phyloP scores from a whole-genome alignment of 2,329 filamentous ascomycete genomes.

The Aspergillus brunneoviolaceus region DNA sequence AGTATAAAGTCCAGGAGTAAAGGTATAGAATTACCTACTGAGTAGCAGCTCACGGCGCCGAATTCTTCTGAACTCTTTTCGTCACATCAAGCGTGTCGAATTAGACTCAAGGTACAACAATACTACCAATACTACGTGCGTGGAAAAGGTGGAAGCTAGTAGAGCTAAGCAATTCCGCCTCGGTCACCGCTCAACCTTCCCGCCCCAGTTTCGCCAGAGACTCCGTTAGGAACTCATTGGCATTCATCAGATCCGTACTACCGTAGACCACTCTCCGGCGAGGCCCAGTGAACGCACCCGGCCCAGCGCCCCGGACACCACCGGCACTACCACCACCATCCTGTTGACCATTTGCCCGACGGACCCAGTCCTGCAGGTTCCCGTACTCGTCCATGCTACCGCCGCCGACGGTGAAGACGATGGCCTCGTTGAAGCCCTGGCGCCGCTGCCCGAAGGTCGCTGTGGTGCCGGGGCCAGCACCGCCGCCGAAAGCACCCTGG shows the following conservation, averaged over 20 bases:
- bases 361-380: constrained; percentile 94
- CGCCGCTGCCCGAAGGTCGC: constrained; percentile 88
- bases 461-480: constrained; percentile 63
- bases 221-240: constrained; percentile 59
- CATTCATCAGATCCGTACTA: constrained; percentile 73
- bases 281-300: constrained; percentile 45
- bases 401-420: constrained; percentile 93
- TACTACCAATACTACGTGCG: too few relatives aligned
- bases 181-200: constrained; percentile 45
- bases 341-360: constrained; percentile 62
- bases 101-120: too few relatives aligned
- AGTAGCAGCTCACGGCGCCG: too few relatives aligned
- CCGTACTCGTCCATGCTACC: constrained; percentile 99
- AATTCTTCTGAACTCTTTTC: too few relatives aligned
- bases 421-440: constrained; percentile 84
- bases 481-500: constrained; percentile 40
- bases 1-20: too few relatives aligned
- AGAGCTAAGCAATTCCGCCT: too few relatives aligned
- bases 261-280: constrained; percentile 89
- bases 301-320: constrained; percentile 27
- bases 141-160: too few relatives aligned
- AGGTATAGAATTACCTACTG: too few relatives aligned
- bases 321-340: constrained; percentile 48
- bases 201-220: constrained; percentile 58
- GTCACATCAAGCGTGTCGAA: too few relatives aligned